Base-by-base conservation (phyloP, 768 basidiomycete species). In the Suillus bovinus region DNA sequence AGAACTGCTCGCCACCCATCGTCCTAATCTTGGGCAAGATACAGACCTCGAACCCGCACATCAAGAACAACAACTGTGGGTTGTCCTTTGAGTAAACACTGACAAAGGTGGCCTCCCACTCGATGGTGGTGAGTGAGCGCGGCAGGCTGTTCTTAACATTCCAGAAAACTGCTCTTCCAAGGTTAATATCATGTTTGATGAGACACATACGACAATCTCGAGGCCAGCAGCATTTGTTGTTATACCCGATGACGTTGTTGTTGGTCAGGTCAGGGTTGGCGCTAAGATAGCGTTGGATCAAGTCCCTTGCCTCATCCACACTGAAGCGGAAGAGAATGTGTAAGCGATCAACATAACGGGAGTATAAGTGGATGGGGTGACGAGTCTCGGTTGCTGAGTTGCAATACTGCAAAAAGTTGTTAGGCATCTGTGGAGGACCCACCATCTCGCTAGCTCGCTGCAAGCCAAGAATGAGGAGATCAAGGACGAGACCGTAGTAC, bases 181-280 rank as follows among this genome's bases (percentile, higher is more conserved):
- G 82, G 76, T 99, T 99, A 77, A 99, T 97, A 72, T 99, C 97
- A 75, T 99, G 97, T 78, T 99, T 99, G 82, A 97, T 96, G 61
- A 99, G 83, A 38, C 97, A 83, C 97, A 99, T 99, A 63, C 97
- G 90, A 75, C 97, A 99, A 77, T 99, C 97, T 67, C 96, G 86
- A 42, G 97, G 97, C 97, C 97, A 99, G 79, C 97, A 99, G 56
- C 94, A 89, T 77, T 96, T 97, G 82, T 98, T 99, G 80, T 98
- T 98, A 78, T 98, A 99, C 1, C 96, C 96, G 66, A 98, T 96
- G 65, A 99, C 92, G 70, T 99, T 99, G 79, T 98, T 97, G 78
- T 98, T 98, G 13, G 93, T 99, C 4, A 97, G 96, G 77, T 99
- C 97, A 4, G 97, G 97, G 71, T 98, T 96, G 24, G 96, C 96